These are phyloP conservation scores for Hemileccinum impolitum DNA, from an alignment of 768 basidiomycete species.

Conservation along the genomic window DNA sequence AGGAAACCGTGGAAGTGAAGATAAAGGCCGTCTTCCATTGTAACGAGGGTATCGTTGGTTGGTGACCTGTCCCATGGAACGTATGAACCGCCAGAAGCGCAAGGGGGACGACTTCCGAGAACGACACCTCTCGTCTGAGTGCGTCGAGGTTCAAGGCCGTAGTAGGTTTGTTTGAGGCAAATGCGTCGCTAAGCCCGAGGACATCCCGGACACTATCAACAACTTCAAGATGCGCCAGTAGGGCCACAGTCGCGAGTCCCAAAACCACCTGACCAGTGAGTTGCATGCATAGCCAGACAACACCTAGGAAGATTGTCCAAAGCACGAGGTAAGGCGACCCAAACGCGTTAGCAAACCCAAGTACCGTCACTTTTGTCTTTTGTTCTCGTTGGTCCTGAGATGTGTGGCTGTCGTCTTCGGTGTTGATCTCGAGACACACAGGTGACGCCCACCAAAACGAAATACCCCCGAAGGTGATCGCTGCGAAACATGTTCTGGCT, in stretches of 20 bases:
- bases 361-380: slow-evolving; percentile 51
- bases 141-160: slow-evolving; percentile 34
- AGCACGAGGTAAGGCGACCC: slow-evolving; percentile 87
- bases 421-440: slow-evolving; percentile 66
- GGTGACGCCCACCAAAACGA: slow-evolving; percentile 72
- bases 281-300: slow-evolving; percentile 58
- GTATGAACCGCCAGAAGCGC: slow-evolving; percentile 71
- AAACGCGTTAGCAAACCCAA: slow-evolving; percentile 88
- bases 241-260: slow-evolving; percentile 55
- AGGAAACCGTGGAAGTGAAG: slow-evolving; percentile 62
- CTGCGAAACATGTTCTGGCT: slow-evolving; percentile 53
- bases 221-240: slow-evolving; percentile 78
- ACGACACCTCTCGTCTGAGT: slow-evolving; percentile 40
- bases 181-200: slow-evolving; percentile 46
- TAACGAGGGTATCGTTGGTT: slow-evolving; percentile 81
- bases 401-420: slow-evolving; percentile 15
- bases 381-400: slow-evolving; percentile 22
- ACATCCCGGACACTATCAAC: slow-evolving; percentile 81
- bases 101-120: slow-evolving; percentile 69
- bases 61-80: slow-evolving; percentile 92
- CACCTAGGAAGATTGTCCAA: slow-evolving; percentile 60
- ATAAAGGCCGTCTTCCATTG: slow-evolving; percentile 97
- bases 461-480: slow-evolving; percentile 51
- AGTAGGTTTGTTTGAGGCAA: slow-evolving; percentile 47
- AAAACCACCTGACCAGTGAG: slow-evolving; percentile 82